A percentile compares a stretch with the other conserved stretches of the same genome.
These are phyloP conservation scores for Globisporangium perplexum DNA, from an alignment of 352 stramenopile species.

Conservation along the genomic window DNA sequence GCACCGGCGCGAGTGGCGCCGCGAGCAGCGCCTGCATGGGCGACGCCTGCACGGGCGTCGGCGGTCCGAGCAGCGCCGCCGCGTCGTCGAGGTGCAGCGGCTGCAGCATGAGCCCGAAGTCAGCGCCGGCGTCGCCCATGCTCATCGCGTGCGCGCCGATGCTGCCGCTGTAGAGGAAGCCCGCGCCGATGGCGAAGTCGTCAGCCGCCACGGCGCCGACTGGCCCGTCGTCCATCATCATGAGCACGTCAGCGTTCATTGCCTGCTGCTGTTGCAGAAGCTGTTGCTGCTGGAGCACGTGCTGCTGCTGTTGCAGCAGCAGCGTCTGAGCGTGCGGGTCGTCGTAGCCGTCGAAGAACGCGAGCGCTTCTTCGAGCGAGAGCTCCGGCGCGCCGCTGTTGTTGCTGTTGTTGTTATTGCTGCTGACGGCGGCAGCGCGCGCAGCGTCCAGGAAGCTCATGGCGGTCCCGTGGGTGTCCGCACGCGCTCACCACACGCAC, in stretches of 20 bases:
- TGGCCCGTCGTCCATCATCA: slow-evolving; percentile 12
- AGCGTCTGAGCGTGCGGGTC: slow-evolving; percentile 3
- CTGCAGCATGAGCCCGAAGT: slow-evolving; percentile 14
- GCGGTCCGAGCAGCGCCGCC: background rate
- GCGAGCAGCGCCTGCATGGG: slow-evolving; percentile 12
- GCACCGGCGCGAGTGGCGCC: background rate
- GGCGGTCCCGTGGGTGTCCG: background rate
- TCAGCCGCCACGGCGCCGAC: background rate
- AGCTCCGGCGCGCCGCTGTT: slow-evolving; percentile 2
- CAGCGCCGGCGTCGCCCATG: slow-evolving; percentile 1
- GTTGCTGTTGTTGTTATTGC: background rate
- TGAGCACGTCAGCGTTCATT: slow-evolving; percentile 10
- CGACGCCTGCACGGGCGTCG: background rate
- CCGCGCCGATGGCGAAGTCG: background rate
- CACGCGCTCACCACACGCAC: background rate
- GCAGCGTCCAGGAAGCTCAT: slow-evolving; percentile 9
- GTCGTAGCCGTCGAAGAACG: slow-evolving; percentile 17
- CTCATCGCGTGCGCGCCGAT: background rate
- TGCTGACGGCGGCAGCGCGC: background rate
- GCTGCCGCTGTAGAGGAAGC: slow-evolving; percentile 1
- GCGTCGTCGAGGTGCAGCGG: slow-evolving; percentile 11
- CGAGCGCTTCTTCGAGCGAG: slow-evolving; percentile 16
- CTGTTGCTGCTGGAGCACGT: slow-evolving; percentile 7
- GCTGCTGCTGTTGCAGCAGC: background rate
- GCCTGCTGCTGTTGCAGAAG: background rate